Conservation (phyloP, 192 early-diverging fungal species). For the Chytriomyces hyalinus region DNA sequence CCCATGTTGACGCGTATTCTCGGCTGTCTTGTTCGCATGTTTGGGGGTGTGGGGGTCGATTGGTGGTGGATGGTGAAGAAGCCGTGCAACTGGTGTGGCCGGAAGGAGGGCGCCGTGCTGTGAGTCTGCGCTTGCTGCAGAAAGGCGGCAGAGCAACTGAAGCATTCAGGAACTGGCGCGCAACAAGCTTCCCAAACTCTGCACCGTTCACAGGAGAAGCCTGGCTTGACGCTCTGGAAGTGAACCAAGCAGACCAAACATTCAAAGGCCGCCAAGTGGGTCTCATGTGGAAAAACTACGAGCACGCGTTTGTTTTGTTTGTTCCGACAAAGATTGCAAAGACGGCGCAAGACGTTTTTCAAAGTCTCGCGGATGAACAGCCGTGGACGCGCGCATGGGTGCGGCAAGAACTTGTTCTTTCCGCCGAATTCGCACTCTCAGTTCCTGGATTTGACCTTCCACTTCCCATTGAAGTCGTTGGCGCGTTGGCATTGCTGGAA, state of each 20-base stretch:
- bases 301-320: not conserved
- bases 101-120: too few relatives aligned
- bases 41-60: not conserved
- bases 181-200: not conserved
- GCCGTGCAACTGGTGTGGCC: not conserved
- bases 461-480: slow-evolving; percentile 1
- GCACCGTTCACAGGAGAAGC: not conserved
- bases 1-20: not conserved
- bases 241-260: slow-evolving; percentile 9
- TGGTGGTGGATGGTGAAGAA: not conserved
- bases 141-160: not conserved
- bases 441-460: not conserved
- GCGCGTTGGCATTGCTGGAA: not conserved
- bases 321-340: slow-evolving; percentile 1
- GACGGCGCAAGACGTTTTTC: not conserved
- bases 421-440: not conserved
- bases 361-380: slow-evolving; percentile 4
- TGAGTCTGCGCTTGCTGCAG: too few relatives aligned
- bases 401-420: slow-evolving; percentile 2
- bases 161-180: not conserved
- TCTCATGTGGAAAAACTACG: not conserved
- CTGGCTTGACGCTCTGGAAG: not conserved
- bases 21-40: not conserved
- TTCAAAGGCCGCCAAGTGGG: slow-evolving; percentile 1
- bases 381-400: not conserved